A percentile compares a stretch with the other conserved stretches of the same genome.
Evolutionary conservation across 1,139 yeast genomes (phyloP).

Genomic region (Lipomyces yarrowii): DNA sequence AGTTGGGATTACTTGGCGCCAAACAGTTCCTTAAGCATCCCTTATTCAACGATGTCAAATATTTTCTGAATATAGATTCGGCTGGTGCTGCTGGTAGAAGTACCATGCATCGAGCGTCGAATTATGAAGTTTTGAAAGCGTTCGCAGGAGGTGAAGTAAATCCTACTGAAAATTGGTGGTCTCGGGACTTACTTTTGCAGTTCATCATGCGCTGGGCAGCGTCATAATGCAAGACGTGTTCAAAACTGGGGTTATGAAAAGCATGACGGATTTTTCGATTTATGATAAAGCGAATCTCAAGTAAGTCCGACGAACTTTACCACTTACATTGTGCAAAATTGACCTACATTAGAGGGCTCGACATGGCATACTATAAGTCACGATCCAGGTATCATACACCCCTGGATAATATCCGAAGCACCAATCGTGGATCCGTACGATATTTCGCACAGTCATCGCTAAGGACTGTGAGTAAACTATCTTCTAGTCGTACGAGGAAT

Average conservation of each 20-base stretch:
- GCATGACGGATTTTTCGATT: conserved; percentile 83
- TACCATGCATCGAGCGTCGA: conserved; percentile 78
- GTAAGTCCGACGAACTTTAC: conserved; percentile 36
- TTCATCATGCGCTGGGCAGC: conserved; percentile 24
- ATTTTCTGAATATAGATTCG: conserved; percentile 83
- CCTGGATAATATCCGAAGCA: conserved; percentile 65
- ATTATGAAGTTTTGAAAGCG: conserved; percentile 51
- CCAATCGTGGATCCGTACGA: conserved; percentile 69
- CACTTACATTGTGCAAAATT: not conserved
- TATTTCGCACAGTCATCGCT: conserved; percentile 73
- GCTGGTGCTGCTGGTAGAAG: conserved; percentile 93
- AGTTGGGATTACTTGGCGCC: conserved; percentile 85
- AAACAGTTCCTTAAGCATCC: conserved; percentile 70
- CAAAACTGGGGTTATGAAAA: conserved; percentile 55
- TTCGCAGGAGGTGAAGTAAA: conserved; percentile 12
- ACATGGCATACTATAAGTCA: conserved; percentile 72
- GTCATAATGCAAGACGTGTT: conserved; percentile 32
- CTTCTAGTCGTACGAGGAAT: conserved; percentile 46
- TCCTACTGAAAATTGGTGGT: not conserved
- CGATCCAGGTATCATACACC: conserved; percentile 80
- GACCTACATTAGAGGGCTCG: conserved; percentile 68
- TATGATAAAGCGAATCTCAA: conserved; percentile 58
- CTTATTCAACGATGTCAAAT: conserved; percentile 65
- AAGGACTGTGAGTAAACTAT: conserved; percentile 49
- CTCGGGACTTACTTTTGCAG: not conserved